Evolutionary conservation across 345 rosid species (phyloP).

Genomic region (Melaleuca quinquenervia): DNA sequence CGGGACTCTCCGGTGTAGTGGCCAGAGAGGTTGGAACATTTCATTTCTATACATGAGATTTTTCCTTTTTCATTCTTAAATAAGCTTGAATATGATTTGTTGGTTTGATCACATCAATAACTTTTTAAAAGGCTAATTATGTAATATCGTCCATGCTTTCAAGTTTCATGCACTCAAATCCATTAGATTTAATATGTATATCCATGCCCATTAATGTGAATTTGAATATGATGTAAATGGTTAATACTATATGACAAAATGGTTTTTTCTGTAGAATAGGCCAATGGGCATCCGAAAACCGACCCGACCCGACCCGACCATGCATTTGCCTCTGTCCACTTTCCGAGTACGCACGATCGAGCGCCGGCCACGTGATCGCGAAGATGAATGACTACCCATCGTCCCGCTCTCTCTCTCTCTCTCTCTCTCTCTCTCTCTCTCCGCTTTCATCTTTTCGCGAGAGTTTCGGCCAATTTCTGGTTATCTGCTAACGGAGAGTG

Average conservation of each 20-base stretch:
- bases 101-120: not conserved
- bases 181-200: not conserved
- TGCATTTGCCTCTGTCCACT: not conserved
- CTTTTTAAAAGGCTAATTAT: not conserved
- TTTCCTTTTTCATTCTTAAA: not conserved
- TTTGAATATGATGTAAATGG: too few relatives aligned
- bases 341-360: not conserved
- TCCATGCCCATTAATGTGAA: too few relatives aligned
- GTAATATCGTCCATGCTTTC: not conserved
- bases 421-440: not conserved
- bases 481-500: not conserved
- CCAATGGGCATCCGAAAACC: not conserved
- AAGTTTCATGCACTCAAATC: not conserved
- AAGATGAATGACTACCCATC: not conserved
- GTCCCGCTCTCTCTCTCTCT: too few relatives aligned
- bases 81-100: not conserved
- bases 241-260: too few relatives aligned
- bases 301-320: not conserved
- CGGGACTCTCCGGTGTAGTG: accelerated
- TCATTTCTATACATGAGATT: too few relatives aligned
- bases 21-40: not conserved
- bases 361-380: not conserved
- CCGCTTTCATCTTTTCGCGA: not conserved
- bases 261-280: too few relatives aligned
- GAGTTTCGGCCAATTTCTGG: not conserved